A percentile compares a stretch with the other conserved stretches of the same genome.
These are phyloP conservation scores for Pseudocercospora musae DNA, from an alignment of 2,329 filamentous ascomycete genomes.

Conservation along the genomic window DNA sequence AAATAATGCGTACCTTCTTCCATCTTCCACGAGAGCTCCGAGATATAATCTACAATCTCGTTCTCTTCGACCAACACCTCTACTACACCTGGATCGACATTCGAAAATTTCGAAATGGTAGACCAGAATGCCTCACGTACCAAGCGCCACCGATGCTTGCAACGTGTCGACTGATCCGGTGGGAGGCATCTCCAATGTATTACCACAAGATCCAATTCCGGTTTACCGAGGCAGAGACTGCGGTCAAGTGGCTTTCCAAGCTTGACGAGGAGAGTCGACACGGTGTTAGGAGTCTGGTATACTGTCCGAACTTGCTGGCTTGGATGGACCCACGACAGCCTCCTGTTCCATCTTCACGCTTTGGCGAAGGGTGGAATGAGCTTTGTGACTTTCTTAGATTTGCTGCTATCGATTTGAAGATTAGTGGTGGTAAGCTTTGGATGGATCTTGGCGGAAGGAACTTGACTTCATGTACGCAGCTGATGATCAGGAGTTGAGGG, in stretches of 20 bases:
- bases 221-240: background rate
- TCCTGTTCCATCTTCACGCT: background rate
- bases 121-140: background rate
- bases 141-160: background rate
- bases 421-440: slow-evolving; percentile 1
- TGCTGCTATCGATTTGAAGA: background rate
- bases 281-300: background rate
- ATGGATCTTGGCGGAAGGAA: background rate
- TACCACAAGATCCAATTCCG: slow-evolving; percentile 1
- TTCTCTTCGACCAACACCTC: background rate
- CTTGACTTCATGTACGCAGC: background rate
- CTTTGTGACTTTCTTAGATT: background rate
- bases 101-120: background rate
- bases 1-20: background rate
- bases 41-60: background rate
- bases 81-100: slow-evolving; percentile 8
- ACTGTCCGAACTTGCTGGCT: slow-evolving; percentile 1
- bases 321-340: slow-evolving; percentile 3
- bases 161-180: background rate
- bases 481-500: no score
- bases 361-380: slow-evolving; percentile 1
- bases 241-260: background rate
- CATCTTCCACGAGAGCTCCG: background rate
- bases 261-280: background rate
- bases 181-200: background rate